These are phyloP conservation scores for Anacardium occidentale DNA, from an alignment of 345 rosid species.

Conservation along the genomic window DNA sequence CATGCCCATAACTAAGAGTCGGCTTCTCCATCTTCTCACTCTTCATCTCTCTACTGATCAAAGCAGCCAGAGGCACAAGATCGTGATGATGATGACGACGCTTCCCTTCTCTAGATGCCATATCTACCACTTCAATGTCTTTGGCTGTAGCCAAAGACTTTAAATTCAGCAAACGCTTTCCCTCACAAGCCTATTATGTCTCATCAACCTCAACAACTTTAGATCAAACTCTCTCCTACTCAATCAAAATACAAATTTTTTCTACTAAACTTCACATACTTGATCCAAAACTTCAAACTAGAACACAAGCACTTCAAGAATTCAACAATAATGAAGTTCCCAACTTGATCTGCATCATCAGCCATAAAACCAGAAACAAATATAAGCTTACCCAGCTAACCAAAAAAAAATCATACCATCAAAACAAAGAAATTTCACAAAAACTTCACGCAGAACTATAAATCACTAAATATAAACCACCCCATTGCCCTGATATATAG, in stretches of 20 bases:
- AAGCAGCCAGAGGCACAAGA: constrained; percentile 74
- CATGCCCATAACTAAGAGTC: constrained; percentile 55
- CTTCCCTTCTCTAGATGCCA: constrained; percentile 71
- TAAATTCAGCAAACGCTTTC: constrained; percentile 23
- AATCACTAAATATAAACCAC: no score
- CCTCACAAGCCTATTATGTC: constrained; percentile 20
- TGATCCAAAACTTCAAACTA: not conserved
- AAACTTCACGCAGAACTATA: no score
- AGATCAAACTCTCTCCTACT: not conserved
- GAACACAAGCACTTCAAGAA: no score
- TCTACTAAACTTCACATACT: constrained; percentile 9
- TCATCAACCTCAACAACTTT: constrained; percentile 3
- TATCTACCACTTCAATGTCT: constrained; percentile 22
- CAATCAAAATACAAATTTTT: constrained; percentile 10
- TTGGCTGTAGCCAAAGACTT: constrained; percentile 17
- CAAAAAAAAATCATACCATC: no score
- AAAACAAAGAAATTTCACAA: no score
- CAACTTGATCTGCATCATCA: no score
- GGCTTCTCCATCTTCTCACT: constrained; percentile 86
- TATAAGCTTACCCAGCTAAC: no score
- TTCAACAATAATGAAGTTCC: no score
- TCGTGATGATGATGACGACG: constrained; percentile 34
- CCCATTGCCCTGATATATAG: no score
- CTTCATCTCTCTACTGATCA: constrained; percentile 63
- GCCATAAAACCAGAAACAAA: no score